Percentiles rank a stretch among this genome's conserved stretches.
These are phyloP conservation scores for Nicotiana sylvestris DNA, from an alignment of 257 asterid species.

Conservation along the genomic window DNA sequence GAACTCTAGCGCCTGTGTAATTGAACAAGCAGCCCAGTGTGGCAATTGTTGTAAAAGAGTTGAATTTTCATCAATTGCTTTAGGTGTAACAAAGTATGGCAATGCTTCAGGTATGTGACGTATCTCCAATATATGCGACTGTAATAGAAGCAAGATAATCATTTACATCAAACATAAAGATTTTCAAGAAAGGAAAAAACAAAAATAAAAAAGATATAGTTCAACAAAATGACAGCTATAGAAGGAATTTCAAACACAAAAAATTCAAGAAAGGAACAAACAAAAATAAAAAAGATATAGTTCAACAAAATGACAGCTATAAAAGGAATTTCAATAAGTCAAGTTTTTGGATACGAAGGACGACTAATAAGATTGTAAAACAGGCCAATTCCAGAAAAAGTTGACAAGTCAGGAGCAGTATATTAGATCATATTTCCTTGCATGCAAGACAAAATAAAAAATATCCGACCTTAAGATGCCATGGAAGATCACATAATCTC, in stretches of 20 bases:
- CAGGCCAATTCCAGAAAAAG: background rate
- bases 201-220: no score
- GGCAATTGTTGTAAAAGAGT: slow-evolving; percentile 93
- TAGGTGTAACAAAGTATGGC: slow-evolving; percentile 94
- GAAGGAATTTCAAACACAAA: no score
- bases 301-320: no score
- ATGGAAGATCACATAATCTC: background rate
- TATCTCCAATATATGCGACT: slow-evolving; percentile 77
- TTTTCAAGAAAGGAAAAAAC: no score
- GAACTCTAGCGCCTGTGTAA: slow-evolving; percentile 92
- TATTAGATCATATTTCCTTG: background rate
- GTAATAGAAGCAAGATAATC: slow-evolving; percentile 20
- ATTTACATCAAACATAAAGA: background rate
- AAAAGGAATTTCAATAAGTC: background rate
- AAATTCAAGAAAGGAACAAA: no score
- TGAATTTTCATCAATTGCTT: slow-evolving; percentile 91
- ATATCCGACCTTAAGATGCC: background rate
- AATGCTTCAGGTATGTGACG: slow-evolving; percentile 87
- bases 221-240: no score
- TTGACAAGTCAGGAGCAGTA: background rate
- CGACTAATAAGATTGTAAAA: slow-evolving; percentile 6
- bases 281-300: no score
- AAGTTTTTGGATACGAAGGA: background rate
- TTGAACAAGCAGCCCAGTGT: slow-evolving; percentile 98
- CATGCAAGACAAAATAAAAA: background rate